Evolutionary conservation across 345 rosid genomes (phyloP), one percentile per base, ranked within the genome.

Genomic region (Eutrema yunnanense): DNA sequence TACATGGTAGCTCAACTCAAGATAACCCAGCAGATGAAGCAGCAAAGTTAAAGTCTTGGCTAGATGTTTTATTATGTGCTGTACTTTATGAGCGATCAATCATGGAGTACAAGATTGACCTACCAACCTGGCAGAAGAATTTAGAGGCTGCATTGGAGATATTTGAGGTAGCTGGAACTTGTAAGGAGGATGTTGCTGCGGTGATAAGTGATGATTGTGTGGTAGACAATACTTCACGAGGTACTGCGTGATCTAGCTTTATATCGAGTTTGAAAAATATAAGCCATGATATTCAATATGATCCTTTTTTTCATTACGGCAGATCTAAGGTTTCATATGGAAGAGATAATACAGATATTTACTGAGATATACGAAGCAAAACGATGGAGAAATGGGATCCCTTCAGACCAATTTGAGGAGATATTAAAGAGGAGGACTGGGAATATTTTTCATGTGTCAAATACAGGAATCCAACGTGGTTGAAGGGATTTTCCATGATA

Each of bases 41-140:
- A 59, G 68, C 78, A 68, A 83, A 84, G 76, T 63, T 84, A 73
- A 81, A 83, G 54, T 82, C 90, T n/a, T 91, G 83, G 82, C 83
- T 95, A 62, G 85, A 89, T 74, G 84, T 91, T 65, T 80, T 89
- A 38, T 83, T 90, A 82, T 96, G 96, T n/a, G 81, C 86, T 67
- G 82, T 94, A 66, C 88, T 91, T n/a, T 94, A 89, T 30, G 96
- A 94, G 83, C 82, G 90, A 19, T 91, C 97, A 9, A 73, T 86
- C 49, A 86, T 91, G 83, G 99, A 95, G 81, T 91, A 75, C 82
- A 94, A 87, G 73, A 59, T 91, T 37, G 97, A 80, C 51, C 56
- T 86, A 67, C 96, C 90, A 11, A 63, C 73, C 38, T 95, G 97
- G 96, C 81, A 78, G 52, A 92, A 89, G 73, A 84, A 81, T 73